Evolutionary conservation across 805 yeast species (phyloP).

Genomic region (Vanderwaltozyma verrucispora): DNA sequence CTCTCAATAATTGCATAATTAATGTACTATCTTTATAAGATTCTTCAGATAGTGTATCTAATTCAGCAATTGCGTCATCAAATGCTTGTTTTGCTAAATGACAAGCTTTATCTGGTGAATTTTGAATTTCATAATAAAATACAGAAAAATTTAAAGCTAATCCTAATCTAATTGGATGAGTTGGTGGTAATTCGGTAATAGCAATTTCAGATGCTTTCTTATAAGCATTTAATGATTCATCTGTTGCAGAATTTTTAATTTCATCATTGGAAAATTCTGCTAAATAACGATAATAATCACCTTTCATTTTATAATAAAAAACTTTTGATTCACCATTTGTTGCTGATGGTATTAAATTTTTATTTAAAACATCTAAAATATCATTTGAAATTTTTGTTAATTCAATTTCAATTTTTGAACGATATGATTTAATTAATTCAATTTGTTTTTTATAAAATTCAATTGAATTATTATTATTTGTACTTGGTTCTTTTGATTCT

Average conservation of each 20-base stretch:
- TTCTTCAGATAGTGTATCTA: conserved; percentile 95
- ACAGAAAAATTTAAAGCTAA: conserved; percentile 96
- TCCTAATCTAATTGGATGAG: conserved; percentile 97
- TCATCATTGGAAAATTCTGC: conserved; percentile 93
- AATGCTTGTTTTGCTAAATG: conserved; percentile 98
- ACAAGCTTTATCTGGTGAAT: conserved; percentile 98
- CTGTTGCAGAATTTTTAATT: conserved; percentile 86
- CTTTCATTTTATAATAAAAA: conserved; percentile 97
- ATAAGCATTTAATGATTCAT: conserved; percentile 86
- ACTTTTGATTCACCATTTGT: conserved; percentile 96
- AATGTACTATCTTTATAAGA: conserved; percentile 97
- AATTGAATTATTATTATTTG: conserved; percentile 31
- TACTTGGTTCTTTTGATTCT: conserved; percentile 69
- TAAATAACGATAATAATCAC: conserved; percentile 98
- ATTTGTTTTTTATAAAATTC: conserved; percentile 85
- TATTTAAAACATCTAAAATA: conserved; percentile 74
- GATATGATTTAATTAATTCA: conserved; percentile 80
- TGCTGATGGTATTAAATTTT: conserved; percentile 87
- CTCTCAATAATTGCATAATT: conserved; percentile 97
- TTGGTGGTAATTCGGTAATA: conserved; percentile 92
- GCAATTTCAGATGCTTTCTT: conserved; percentile 95
- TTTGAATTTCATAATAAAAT: conserved; percentile 94
- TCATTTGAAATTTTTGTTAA: conserved; percentile 90
- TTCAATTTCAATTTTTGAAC: conserved; percentile 88
- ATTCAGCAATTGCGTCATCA: conserved; percentile 97